A percentile compares a stretch with the other conserved stretches of the same genome.
phyloP scores from a whole-genome alignment of 2,329 filamentous ascomycete genomes.

The Fonsecaea erecta region DNA sequence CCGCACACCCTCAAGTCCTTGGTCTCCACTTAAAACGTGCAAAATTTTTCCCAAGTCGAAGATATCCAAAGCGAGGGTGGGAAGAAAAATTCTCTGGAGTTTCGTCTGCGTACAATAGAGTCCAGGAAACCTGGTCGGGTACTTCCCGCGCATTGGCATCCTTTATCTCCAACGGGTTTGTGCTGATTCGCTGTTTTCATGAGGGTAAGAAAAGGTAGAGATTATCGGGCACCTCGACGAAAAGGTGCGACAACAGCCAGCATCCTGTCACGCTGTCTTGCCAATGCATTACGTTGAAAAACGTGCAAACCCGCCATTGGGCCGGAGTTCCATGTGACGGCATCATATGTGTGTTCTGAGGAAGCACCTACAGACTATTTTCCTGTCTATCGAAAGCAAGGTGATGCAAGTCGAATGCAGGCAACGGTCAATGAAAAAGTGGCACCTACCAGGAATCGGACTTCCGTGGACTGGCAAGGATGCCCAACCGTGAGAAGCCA shows the following conservation, averaged over 20 bases:
- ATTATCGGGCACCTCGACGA: neutral
- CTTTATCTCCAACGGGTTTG: neutral
- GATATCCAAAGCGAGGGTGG: neutral
- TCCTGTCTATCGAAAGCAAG: neutral
- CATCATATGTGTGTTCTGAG: neutral
- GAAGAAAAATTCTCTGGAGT: neutral
- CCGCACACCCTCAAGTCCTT: neutral
- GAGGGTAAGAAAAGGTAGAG: neutral
- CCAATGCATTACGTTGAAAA: neutral
- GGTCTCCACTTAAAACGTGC: neutral
- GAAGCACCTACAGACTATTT: neutral
- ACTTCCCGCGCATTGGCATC: neutral
- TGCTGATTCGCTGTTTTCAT: neutral
- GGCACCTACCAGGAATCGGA: no score
- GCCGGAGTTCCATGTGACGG: neutral
- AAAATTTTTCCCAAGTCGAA: neutral
- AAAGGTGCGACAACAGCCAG: neutral
- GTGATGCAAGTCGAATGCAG: neutral
- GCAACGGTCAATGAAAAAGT: no score
- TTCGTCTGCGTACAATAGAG: constrained; percentile 11
- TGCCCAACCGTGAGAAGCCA: no score
- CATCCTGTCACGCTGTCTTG: neutral
- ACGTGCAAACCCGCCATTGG: neutral
- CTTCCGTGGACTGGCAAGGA: no score
- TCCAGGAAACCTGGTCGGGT: neutral